phyloP scores from a whole-genome alignment of 2,329 filamentous ascomycete genomes.

The Botryotinia convoluta region DNA sequence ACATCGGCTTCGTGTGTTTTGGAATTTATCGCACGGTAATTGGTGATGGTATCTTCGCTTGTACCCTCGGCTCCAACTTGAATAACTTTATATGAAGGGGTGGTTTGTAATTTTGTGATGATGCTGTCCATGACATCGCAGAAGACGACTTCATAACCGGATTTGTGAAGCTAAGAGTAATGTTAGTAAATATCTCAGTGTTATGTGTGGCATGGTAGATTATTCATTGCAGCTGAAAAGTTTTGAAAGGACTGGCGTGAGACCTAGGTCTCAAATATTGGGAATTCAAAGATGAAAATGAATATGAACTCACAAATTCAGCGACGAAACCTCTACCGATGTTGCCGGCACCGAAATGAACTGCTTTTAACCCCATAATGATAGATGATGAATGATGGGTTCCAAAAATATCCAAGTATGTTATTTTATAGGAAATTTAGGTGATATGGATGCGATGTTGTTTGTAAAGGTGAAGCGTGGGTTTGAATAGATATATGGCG shows the following conservation, averaged over 20 bases:
- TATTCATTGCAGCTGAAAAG: no score
- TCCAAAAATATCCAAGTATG: neutral
- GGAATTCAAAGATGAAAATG: neutral
- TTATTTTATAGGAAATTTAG: neutral
- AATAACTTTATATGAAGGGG: conserved; percentile 82
- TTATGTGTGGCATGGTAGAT: neutral
- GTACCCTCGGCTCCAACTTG: conserved; percentile 87
- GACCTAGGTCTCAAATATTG: neutral
- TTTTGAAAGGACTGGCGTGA: neutral
- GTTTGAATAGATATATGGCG: neutral
- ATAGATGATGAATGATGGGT: neutral
- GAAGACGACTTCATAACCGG: conserved; percentile 93
- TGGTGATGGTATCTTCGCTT: conserved; percentile 77
- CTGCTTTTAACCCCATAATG: conserved; percentile 57
- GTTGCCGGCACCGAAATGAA: conserved; percentile 85
- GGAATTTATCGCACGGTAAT: conserved; percentile 97
- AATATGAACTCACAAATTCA: conserved; percentile 13
- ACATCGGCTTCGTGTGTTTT: conserved; percentile 79
- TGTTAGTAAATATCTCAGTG: conserved; percentile 11
- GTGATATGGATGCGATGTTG: neutral
- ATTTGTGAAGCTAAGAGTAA: conserved; percentile 59
- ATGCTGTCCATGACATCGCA: conserved; percentile 86
- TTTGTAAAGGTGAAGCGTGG: neutral
- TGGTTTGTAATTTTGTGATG: conserved; percentile 74
- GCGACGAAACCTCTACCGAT: conserved; percentile 56